phyloP scores from a whole-genome alignment of 1,284 basidiomycete species.

The Cystobasidium slooffiae region DNA sequence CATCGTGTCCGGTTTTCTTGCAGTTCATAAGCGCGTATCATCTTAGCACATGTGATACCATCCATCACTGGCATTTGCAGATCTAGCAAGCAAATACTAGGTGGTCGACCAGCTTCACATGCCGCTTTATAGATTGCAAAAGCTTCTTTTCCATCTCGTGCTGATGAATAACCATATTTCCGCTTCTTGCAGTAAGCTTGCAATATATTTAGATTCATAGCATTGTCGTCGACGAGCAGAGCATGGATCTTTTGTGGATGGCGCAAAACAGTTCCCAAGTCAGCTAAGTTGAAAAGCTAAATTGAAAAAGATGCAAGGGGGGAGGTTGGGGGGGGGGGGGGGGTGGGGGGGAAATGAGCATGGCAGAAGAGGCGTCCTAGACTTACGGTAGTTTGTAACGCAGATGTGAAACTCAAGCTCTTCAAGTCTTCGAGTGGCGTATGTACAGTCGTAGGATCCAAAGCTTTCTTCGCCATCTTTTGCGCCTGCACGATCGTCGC shows the following conservation, averaged over 20 bases:
- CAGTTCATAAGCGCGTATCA: conserved; percentile 27
- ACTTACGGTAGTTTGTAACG: not conserved
- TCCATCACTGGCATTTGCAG: conserved; percentile 33
- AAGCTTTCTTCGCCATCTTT: not conserved
- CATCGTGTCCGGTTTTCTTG: not conserved
- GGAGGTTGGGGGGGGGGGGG: no score
- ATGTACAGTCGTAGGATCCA: no score
- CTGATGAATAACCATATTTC: not conserved
- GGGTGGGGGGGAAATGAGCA: no score
- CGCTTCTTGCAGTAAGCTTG: conserved; percentile 23
- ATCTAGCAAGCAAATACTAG: conserved; percentile 20
- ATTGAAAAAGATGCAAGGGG: no score
- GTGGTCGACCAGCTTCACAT: conserved; percentile 2
- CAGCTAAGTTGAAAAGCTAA: not conserved
- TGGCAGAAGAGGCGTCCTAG: not conserved
- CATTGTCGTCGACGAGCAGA: conserved; percentile 33
- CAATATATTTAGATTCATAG: conserved; percentile 21
- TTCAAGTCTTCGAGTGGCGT: not conserved
- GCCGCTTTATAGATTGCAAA: not conserved
- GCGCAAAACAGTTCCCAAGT: not conserved
- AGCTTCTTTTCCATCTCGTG: conserved; percentile 25
- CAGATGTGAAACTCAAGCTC: not conserved
- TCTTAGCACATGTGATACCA: conserved; percentile 17
- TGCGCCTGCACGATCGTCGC: conserved; percentile 2
- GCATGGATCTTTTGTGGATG: conserved; percentile 4